Evolutionary conservation across 2,329 filamentous ascomycete species (phyloP).

Genomic region (Ophiostoma pallidulum): DNA sequence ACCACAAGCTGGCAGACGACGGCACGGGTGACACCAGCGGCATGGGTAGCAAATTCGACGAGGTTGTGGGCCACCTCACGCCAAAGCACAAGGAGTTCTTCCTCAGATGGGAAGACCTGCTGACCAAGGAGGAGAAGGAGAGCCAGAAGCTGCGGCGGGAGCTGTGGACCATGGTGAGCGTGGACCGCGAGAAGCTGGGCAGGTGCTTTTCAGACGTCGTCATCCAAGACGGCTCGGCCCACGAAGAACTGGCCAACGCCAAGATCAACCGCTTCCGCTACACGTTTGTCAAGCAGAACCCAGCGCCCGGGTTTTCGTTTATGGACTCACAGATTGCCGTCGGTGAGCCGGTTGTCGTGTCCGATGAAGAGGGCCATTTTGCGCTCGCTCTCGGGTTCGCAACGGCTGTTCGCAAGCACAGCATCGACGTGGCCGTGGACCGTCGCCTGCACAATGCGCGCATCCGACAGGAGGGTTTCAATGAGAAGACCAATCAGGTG

Average conservation of each 20-base stretch:
- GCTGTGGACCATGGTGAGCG: constrained; percentile 91
- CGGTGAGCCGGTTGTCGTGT: constrained; percentile 92
- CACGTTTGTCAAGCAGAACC: constrained; percentile 64
- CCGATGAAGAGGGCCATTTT: constrained; percentile 90
- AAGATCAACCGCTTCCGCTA: constrained; percentile 93
- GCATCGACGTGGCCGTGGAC: constrained; percentile 84
- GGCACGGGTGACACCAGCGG: constrained; percentile 75
- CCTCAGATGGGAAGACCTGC: constrained; percentile 82
- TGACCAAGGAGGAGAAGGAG: constrained; percentile 92
- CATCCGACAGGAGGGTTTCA: constrained; percentile 64
- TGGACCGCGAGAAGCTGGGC: constrained; percentile 76
- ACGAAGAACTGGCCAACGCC: constrained; percentile 57
- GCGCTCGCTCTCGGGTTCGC: constrained; percentile 89
- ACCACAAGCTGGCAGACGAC: constrained; percentile 81
- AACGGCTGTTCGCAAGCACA: constrained; percentile 61
- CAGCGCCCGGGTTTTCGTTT: constrained; percentile 61
- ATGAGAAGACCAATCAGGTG: constrained; percentile 67
- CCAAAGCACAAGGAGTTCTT: constrained; percentile 73
- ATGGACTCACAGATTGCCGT: constrained; percentile 78
- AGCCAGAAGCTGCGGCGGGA: constrained; percentile 79
- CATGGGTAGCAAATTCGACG: constrained; percentile 71
- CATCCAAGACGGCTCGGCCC: constrained; percentile 66
- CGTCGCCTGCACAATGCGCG: constrained; percentile 80
- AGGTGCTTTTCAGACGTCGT: constrained; percentile 84
- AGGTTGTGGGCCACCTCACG: constrained; percentile 69